phyloP scores from a whole-genome alignment of 1,139 yeast genomes.

The Yamadazyma dendronema region DNA sequence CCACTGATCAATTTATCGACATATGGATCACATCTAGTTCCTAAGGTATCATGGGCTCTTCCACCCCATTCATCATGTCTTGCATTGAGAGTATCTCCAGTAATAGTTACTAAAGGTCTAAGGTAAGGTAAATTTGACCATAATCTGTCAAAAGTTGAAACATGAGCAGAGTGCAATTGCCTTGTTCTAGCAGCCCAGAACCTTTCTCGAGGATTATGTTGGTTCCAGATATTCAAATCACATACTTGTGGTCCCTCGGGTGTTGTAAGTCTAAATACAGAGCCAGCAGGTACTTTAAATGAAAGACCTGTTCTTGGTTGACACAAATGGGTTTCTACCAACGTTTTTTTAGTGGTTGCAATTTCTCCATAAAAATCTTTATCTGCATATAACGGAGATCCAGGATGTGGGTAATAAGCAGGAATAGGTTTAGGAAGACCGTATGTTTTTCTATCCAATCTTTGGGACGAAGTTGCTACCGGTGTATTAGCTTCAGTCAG shows the following conservation, averaged over 20 bases:
- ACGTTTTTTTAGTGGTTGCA: conserved; percentile 39
- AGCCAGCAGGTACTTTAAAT: conserved; percentile 58
- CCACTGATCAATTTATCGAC: conserved; percentile 64
- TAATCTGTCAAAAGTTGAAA: conserved; percentile 57
- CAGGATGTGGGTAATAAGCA: conserved; percentile 57
- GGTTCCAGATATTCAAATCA: conserved; percentile 65
- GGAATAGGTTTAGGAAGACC: conserved; percentile 50
- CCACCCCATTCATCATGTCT: conserved; percentile 66
- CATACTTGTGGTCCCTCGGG: conserved; percentile 74
- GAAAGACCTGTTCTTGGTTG: conserved; percentile 59
- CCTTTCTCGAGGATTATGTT: conserved; percentile 58
- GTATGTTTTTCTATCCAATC: conserved; percentile 36
- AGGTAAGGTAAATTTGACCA: conserved; percentile 66
- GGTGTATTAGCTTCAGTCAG: conserved; percentile 1
- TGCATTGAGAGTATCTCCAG: conserved; percentile 56
- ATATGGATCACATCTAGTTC: conserved; percentile 70
- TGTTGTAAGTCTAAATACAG: conserved; percentile 57
- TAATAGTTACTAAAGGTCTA: conserved; percentile 62
- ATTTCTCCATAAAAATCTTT: conserved; percentile 44
- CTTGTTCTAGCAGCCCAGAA: conserved; percentile 72
- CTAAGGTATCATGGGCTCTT: conserved; percentile 63
- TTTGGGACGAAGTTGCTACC: conserved; percentile 34
- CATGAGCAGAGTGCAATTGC: conserved; percentile 67
- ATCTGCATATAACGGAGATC: conserved; percentile 53
- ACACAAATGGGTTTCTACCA: conserved; percentile 38